phyloP scores from a whole-genome alignment of 116 monocot genomes.

The Iris pallida region DNA sequence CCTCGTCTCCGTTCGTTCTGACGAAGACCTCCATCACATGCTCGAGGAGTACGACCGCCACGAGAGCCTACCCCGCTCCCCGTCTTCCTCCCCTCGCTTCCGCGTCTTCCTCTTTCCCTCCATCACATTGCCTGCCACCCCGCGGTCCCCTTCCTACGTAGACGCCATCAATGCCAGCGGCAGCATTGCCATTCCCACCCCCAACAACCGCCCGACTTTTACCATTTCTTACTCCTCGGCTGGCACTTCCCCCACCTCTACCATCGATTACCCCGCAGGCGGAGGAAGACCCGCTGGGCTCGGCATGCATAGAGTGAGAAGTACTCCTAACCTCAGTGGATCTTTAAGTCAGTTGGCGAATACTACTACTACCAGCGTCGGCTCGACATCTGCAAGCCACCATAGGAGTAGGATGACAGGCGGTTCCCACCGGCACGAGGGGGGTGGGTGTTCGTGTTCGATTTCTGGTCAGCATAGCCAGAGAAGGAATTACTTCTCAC shows the following conservation, averaged over 20 bases:
- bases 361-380: background rate
- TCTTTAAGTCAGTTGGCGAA: background rate
- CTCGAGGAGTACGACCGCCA: constrained; percentile 60
- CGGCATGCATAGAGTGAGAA: constrained; percentile 37
- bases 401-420: background rate
- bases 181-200: background rate
- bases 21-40: constrained; percentile 72
- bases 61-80: constrained; percentile 13
- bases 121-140: background rate
- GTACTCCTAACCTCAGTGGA: constrained; percentile 43
- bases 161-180: constrained; percentile 24
- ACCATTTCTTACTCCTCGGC: constrained; percentile 22
- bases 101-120: constrained; percentile 48
- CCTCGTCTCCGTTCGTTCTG: constrained; percentile 56
- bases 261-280: background rate
- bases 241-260: constrained; percentile 29
- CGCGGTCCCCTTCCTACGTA: constrained; percentile 22
- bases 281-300: background rate
- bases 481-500: constrained; percentile 3
- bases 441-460: background rate
- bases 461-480: background rate
- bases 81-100: constrained; percentile 21
- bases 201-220: constrained; percentile 1
- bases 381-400: too few species aligned
- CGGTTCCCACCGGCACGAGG: constrained; percentile 1